A percentile compares a stretch with the other conserved stretches of the same genome.
Evolutionary conservation across 202 grass and related monocot species (phyloP).

Genomic region (Hordeum pubiflorum): DNA sequence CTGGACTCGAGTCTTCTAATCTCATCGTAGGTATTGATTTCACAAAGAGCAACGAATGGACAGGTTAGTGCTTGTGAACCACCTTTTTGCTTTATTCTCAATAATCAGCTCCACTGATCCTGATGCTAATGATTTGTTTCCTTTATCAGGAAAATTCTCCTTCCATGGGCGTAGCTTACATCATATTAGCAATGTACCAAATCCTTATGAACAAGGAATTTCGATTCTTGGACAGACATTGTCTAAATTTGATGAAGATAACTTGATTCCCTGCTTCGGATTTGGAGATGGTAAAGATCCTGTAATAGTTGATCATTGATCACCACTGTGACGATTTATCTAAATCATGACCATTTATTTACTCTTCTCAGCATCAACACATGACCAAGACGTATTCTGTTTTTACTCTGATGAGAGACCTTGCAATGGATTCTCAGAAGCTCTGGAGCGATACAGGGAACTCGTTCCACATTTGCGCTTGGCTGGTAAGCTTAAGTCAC

Average conservation of each 20-base stretch:
- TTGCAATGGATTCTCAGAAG: constrained; percentile 89
- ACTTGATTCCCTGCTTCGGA: constrained; percentile 92
- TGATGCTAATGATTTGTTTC: constrained; percentile 22
- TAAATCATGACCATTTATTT: background rate
- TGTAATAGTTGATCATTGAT: background rate
- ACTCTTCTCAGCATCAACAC: constrained; percentile 65
- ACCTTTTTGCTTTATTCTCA: background rate
- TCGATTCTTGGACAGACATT: constrained; percentile 84
- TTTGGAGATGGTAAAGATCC: constrained; percentile 86
- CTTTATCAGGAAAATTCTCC: constrained; percentile 72
- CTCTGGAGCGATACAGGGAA: constrained; percentile 57
- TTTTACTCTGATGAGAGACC: constrained; percentile 76
- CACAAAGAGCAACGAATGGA: constrained; percentile 98
- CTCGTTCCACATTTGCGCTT: constrained; percentile 85
- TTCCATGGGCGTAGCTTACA: constrained; percentile 79
- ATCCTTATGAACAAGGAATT: constrained; percentile 95
- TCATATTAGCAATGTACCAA: constrained; percentile 54
- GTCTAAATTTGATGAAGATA: constrained; percentile 92
- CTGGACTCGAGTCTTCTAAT: constrained; percentile 91
- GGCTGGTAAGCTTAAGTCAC: constrained; percentile 54
- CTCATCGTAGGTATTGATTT: constrained; percentile 98
- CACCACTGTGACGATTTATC: background rate
- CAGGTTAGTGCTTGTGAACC: constrained; percentile 39
- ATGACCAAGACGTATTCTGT: constrained; percentile 86
- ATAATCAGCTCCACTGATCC: background rate